Conservation (phyloP, 768 basidiomycete genomes). For the Pleurotus tuoliensis region DNA sequence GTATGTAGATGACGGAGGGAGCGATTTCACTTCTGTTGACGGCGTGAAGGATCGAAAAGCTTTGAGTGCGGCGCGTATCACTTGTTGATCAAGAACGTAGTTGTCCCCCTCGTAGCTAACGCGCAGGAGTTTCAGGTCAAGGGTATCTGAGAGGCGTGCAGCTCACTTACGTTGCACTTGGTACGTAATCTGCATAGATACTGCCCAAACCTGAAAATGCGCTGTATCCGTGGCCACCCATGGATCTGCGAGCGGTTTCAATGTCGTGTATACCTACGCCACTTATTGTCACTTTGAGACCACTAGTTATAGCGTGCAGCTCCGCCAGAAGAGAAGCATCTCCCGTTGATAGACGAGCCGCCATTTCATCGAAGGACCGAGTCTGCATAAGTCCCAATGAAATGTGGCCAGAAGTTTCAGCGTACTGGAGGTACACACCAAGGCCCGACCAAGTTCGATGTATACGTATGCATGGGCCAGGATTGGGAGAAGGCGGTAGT, state of each 20-base stretch:
- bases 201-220: slow-evolving; percentile 63
- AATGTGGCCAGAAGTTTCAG: background rate
- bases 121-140: background rate
- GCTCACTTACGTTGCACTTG: slow-evolving; percentile 53
- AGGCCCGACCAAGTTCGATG: slow-evolving; percentile 54
- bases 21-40: slow-evolving; percentile 19
- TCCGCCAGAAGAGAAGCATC: slow-evolving; percentile 65
- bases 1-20: slow-evolving; percentile 51
- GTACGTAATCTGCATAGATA: slow-evolving; percentile 62
- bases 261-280: slow-evolving; percentile 51
- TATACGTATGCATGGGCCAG: slow-evolving; percentile 69
- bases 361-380: slow-evolving; percentile 46
- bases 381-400: slow-evolving; percentile 27
- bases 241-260: slow-evolving; percentile 61
- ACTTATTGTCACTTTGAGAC: slow-evolving; percentile 60
- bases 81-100: slow-evolving; percentile 71
- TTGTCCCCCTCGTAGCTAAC: slow-evolving; percentile 75
- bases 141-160: too few relatives aligned
- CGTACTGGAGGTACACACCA: slow-evolving; percentile 35
- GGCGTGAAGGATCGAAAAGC: slow-evolving; percentile 37
- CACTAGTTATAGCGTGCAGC: slow-evolving; percentile 67
- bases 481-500: slow-evolving; percentile 69
- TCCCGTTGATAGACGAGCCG: slow-evolving; percentile 44
- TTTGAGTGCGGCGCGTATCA: slow-evolving; percentile 68
- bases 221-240: slow-evolving; percentile 80